These are phyloP conservation scores for Russula emetica DNA, from an alignment of 768 basidiomycete species.

Conservation along the genomic window DNA sequence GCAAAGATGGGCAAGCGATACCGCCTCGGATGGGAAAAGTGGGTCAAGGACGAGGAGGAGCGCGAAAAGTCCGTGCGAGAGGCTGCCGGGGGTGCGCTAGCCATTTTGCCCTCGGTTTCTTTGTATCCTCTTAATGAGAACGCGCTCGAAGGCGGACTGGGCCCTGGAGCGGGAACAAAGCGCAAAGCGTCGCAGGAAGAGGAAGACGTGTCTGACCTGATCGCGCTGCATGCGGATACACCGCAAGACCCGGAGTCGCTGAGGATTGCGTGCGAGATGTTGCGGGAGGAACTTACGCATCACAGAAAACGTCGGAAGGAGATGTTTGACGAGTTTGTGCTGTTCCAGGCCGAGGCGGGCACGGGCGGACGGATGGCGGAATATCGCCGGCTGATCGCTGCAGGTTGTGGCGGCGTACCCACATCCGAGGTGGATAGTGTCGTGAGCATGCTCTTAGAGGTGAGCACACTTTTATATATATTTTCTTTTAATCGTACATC, in stretches of 20 bases:
- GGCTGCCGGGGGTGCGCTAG: slow-evolving; percentile 54
- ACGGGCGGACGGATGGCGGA: slow-evolving; percentile 86
- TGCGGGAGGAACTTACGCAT: slow-evolving; percentile 62
- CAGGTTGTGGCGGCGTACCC: slow-evolving; percentile 83
- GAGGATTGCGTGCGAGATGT: slow-evolving; percentile 50
- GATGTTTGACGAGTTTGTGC: slow-evolving; percentile 71
- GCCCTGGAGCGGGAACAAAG: slow-evolving; percentile 35
- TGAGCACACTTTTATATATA: slow-evolving; percentile 35
- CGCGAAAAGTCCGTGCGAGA: slow-evolving; percentile 69
- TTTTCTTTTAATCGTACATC: not conserved
- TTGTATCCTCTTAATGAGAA: slow-evolving; percentile 34
- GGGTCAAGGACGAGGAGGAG: slow-evolving; percentile 80
- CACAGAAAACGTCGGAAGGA: slow-evolving; percentile 64
- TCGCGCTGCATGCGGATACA: slow-evolving; percentile 51
- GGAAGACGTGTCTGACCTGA: slow-evolving; percentile 64
- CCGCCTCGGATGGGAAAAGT: slow-evolving; percentile 87
- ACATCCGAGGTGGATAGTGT: slow-evolving; percentile 87
- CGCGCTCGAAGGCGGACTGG: slow-evolving; percentile 15
- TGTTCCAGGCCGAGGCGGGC: slow-evolving; percentile 84
- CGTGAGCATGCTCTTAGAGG: slow-evolving; percentile 81
- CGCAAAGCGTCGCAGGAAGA: slow-evolving; percentile 43
- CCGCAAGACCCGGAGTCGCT: slow-evolving; percentile 55
- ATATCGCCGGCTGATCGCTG: slow-evolving; percentile 83
- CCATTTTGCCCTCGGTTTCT: slow-evolving; percentile 41
- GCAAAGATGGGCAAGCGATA: slow-evolving; percentile 79